Percentiles rank a stretch among this genome's conserved stretches.
phyloP scores from a whole-genome alignment of 768 basidiomycete genomes.

The Suillus variegatus region DNA sequence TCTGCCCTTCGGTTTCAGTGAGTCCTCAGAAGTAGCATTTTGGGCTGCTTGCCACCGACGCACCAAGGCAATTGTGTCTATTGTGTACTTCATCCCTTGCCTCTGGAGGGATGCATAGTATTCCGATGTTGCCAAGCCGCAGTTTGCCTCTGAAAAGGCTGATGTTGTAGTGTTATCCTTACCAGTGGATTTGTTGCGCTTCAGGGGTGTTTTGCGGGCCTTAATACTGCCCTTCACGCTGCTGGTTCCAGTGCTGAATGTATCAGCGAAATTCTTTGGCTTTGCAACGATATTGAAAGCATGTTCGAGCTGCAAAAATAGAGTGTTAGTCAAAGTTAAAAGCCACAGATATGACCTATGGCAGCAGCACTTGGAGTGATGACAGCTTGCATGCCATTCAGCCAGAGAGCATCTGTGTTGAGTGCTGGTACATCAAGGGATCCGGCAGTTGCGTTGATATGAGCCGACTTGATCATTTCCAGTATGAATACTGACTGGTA shows the following conservation, averaged over 20 bases:
- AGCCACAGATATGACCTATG: background rate
- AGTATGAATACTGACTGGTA: constrained; percentile 8
- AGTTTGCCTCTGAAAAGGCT: background rate
- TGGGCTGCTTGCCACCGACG: background rate
- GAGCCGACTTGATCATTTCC: constrained; percentile 7
- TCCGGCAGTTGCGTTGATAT: background rate
- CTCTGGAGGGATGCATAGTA: background rate
- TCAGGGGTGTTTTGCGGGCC: background rate
- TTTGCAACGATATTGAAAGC: constrained; percentile 2
- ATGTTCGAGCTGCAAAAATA: constrained; percentile 6
- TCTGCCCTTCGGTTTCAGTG: background rate
- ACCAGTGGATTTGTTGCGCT: background rate
- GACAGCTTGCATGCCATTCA: constrained; percentile 4
- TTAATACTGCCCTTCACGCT: background rate
- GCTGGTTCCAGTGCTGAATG: background rate
- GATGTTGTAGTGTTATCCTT: background rate
- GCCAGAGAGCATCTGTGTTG: background rate
- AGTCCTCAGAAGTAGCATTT: background rate
- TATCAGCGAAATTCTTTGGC: background rate
- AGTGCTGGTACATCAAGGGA: constrained; percentile 4
- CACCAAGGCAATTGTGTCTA: background rate
- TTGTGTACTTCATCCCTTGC: background rate
- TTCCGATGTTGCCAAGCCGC: background rate
- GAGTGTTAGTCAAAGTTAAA: background rate
- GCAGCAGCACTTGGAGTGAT: constrained; percentile 7